These are phyloP conservation scores for Aureobasidium vineae DNA, from an alignment of 2,329 filamentous ascomycete genomes.

Conservation along the genomic window DNA sequence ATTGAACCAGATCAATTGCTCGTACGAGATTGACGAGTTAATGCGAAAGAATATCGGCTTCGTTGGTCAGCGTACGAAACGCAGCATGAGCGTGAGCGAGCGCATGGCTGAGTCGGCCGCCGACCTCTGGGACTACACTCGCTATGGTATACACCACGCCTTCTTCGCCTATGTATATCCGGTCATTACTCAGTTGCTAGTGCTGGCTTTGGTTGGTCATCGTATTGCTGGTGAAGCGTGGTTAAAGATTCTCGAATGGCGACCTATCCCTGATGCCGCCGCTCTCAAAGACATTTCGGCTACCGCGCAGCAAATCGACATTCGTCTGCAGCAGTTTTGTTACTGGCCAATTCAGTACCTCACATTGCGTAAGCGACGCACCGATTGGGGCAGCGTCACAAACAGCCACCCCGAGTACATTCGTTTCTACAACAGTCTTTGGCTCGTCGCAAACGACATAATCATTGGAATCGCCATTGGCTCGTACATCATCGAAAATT, in stretches of 20 bases:
- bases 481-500: constrained; percentile 96
- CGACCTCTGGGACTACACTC: constrained; percentile 73
- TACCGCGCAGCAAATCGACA: constrained; percentile 95
- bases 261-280: constrained; percentile 70
- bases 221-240: constrained; percentile 77
- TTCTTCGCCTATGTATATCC: constrained; percentile 76
- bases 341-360: constrained; percentile 98
- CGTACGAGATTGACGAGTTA: constrained; percentile 80
- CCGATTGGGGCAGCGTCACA: constrained; percentile 93
- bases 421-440: constrained; percentile 96
- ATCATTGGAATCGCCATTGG: constrained; percentile 97
- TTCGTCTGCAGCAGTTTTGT: constrained; percentile 94
- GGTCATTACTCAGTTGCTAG: constrained; percentile 66
- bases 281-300: constrained; percentile 95
- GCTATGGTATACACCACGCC: constrained; percentile 66
- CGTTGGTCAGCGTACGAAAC: constrained; percentile 75
- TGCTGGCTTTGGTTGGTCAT: constrained; percentile 75
- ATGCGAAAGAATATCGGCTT: constrained; percentile 88
- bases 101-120: constrained; percentile 90
- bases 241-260: constrained; percentile 79
- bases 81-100: constrained; percentile 89
- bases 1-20: constrained; percentile 93
- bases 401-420: constrained; percentile 97
- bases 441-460: constrained; percentile 97
- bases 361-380: constrained; percentile 82